Percentiles rank a stretch among this genome's conserved stretches.
These are phyloP conservation scores for Diaporthe helianthi DNA, from an alignment of 2,329 filamentous ascomycete species.

Conservation along the genomic window DNA sequence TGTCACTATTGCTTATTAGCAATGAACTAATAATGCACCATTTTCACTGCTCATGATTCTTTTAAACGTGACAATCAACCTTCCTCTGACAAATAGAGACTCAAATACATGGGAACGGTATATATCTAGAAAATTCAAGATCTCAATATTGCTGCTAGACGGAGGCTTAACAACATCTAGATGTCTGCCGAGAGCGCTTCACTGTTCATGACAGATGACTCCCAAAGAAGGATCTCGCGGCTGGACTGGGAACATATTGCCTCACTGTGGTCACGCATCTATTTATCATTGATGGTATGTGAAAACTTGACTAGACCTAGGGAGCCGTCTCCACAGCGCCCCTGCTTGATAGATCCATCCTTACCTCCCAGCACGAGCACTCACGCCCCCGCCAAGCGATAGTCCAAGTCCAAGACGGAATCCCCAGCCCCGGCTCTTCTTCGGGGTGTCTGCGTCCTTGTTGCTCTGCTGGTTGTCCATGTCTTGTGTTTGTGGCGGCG, in stretches of 20 bases:
- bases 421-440: constrained; percentile 26
- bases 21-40: background rate
- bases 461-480: background rate
- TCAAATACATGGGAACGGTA: background rate
- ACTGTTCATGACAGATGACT: no score
- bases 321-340: background rate
- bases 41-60: background rate
- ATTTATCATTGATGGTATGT: no score
- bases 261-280: background rate
- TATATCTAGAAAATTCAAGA: background rate
- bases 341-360: background rate
- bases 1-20: no score
- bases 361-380: constrained; percentile 18
- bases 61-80: background rate
- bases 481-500: background rate
- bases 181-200: no score
- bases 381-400: constrained; percentile 23
- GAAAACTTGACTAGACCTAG: no score
- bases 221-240: background rate
- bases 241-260: background rate
- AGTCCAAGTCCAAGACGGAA: constrained; percentile 17
- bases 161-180: background rate
- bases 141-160: background rate
- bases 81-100: background rate
- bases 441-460: background rate